phyloP scores from a whole-genome alignment of 73 alveolate species.

The Paraurostyla sp. region DNA sequence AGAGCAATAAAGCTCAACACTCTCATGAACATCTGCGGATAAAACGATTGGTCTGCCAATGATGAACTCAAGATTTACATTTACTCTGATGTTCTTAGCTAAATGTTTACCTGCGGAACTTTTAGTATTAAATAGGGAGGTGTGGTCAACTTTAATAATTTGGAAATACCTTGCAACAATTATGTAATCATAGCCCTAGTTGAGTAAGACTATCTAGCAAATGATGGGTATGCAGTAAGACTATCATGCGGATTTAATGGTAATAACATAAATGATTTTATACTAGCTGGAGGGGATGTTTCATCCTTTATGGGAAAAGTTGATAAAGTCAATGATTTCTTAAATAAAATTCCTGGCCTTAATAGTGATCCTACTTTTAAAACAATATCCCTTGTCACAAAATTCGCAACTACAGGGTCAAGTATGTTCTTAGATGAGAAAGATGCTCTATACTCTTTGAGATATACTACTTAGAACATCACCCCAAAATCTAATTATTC shows the following conservation, averaged over 20 bases:
- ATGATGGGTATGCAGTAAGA: not conserved
- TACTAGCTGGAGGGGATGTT: not conserved
- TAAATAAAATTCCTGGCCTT: not conserved
- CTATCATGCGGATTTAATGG: not conserved
- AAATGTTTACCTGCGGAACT: slow-evolving; percentile 12
- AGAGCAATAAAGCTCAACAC: not conserved
- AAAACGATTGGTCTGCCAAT: not conserved
- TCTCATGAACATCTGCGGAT: not conserved
- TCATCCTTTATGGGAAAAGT: not conserved
- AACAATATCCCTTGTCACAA: not conserved
- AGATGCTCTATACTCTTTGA: not conserved
- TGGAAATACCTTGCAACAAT: slow-evolving; percentile 18
- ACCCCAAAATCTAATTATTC: not conserved
- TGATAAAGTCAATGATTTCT: not conserved
- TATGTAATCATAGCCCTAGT: not conserved
- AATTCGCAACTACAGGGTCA: not conserved
- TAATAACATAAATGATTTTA: not conserved
- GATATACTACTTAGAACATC: not conserved
- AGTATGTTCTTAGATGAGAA: not conserved
- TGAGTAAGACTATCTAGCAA: not conserved
- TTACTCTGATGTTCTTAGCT: not conserved
- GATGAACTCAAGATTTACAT: slow-evolving; percentile 6
- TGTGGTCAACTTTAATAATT: not conserved
- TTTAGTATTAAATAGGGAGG: not conserved
- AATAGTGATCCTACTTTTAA: not conserved